Conservation (phyloP, 345 rosid genomes). For the Rhodamnia argentea region DNA sequence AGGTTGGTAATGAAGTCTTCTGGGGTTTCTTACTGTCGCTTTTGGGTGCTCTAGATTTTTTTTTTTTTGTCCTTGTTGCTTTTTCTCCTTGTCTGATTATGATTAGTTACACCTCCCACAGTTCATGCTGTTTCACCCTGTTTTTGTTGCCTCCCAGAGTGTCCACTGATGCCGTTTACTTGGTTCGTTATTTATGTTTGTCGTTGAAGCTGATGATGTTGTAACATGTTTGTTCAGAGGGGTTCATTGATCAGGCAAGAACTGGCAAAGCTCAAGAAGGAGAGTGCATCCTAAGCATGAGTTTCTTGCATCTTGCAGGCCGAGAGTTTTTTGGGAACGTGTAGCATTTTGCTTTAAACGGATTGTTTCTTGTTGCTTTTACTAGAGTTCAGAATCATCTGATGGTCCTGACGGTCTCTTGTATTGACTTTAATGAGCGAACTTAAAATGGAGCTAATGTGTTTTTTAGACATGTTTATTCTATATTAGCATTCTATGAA, state of each 20-base stretch:
- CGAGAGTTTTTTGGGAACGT: background rate
- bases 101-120: background rate
- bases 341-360: background rate
- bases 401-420: background rate
- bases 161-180: background rate
- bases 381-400: background rate
- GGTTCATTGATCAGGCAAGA: conserved; percentile 54
- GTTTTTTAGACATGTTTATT: background rate
- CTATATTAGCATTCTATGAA: background rate
- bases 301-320: background rate
- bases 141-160: background rate
- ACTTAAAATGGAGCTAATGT: background rate
- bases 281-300: conserved; percentile 13
- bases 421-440: background rate
- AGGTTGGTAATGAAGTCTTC: conserved; percentile 24
- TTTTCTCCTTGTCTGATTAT: background rate
- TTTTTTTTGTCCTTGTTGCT: background rate
- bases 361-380: background rate
- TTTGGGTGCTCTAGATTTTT: no score
- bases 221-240: conserved; percentile 20
- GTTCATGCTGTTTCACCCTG: background rate
- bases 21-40: background rate
- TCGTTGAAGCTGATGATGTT: background rate
- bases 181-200: background rate
- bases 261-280: conserved; percentile 52